Evolutionary conservation across 2,329 filamentous ascomycete species (phyloP), one percentile per base, ranked within the genome.

Genomic region (Alternaria sp.): DNA sequence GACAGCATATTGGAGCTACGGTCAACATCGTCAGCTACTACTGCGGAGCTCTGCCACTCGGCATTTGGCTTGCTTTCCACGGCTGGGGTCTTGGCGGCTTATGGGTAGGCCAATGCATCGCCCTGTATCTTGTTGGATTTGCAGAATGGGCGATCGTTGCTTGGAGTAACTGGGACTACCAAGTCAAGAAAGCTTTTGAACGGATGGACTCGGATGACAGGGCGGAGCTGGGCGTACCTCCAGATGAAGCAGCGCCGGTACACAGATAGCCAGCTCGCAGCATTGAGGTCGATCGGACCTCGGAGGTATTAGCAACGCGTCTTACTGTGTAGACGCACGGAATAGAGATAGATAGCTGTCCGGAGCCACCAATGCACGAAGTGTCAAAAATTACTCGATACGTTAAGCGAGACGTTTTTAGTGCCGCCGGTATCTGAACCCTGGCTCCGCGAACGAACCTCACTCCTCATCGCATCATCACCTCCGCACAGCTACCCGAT

Each of bases 11-110:
- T 53, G 93, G 93, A 13, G 93, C 93, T 1, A 82, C 89, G 1
- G 92, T 96, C 57, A 97, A 97, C 76, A 83, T 94, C 15, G 79
- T 94, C 17, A 93, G 90, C 75, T 97, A 97, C 79, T 97, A 97
- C 77, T 89, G 89, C 67, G 92, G 91, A 61, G 93, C 93, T 1
- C 78, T 96, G 59, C 93, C 93, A 0, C 82, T 90, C n/a, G 93
- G 93, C 0, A 92, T 96, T 57, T 96, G 88, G 81, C 87, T 97
- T 28, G 93, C 93, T 2, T 96, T 96, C 71, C 88, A 96, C 73
- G 92, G 92, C 17, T 96, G 92, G 92, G 93, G 93, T 0, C 81
- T 96, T 2, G 84, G 85, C 17, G 93, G 93, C 0, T 81, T 97
- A 15, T 97, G 93, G 93, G 83, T 96, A 32, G 93, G 92, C 15